Evolutionary conservation across 2,329 filamentous ascomycete genomes (phyloP), one percentile per base, ranked within the genome.

Genomic region (Colletotrichum shisoi): DNA sequence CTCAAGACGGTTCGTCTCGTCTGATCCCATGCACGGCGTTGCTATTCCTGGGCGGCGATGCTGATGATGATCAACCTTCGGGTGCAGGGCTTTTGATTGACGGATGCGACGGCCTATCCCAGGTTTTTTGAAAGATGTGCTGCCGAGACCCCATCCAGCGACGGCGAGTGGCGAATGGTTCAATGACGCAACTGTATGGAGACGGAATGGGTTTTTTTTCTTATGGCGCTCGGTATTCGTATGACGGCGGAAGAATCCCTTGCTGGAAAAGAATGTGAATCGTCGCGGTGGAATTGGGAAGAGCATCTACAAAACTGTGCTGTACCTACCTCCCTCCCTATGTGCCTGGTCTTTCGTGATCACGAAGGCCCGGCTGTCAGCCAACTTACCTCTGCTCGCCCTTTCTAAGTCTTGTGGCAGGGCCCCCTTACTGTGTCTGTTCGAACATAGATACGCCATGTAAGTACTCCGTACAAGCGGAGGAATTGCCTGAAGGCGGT

Each of bases 11-110:
- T 51, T 34, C 40, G 52, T 52, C 52, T 39, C 59, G 57, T 67
- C 48, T 44, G 49, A 54, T 59, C 48, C 58, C 42, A 57, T 67
- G 54, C 64, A 64, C 40, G 40, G 54, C 57, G 62, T 61, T 62
- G 54, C 61, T 67, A 64, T 64, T 67, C 60, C 64, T 64, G 54
- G 27, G 15, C 27, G 53, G 21, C 57, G 49, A 63, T 48, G 53
- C 48, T 58, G 59, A 53, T 57, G 34, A 39, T 24, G 31, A 40
- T 39, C 34, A 19, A 15, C 57, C 27, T 24, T 46, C 17, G 34
- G 9, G 21, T 15, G 11, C 59, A 46, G 39, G 37, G 37, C 19
- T 48, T 51, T 39, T 51, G 54, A 37, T 31, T 31, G 58, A 54
- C 53, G 34, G 45, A 40, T 8, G 31, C 31, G 31, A 34, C 46